Base-by-base conservation (phyloP, 441 rosid genomes). In the Metrosideros polymorpha region DNA sequence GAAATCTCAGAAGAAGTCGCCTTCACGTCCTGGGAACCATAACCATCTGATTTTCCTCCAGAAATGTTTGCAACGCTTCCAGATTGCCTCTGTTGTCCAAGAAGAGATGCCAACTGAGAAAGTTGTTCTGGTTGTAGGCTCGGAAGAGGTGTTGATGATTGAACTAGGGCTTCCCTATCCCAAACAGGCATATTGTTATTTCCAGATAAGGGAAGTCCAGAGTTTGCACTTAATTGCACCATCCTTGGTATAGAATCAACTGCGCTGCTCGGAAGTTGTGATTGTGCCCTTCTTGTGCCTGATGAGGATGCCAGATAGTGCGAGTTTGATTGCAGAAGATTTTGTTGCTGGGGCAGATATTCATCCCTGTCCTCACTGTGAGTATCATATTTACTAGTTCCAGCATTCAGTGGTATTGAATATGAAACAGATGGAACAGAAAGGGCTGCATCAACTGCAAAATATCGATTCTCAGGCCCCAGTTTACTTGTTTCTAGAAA, bases 81-180 rank as follows among this genome's bases (percentile, higher is more conserved):
- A 12, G 89, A 84, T 75, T 91, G 96, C 86, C 92, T 85, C 88
- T 93, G 95, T 88, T 93, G 97, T 86, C 95, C 96, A 18, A 92
- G 91, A 86, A 94, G 92, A 86, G 96, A 92, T 49, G 95, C 94
- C 89, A 97, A 86, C 77, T 94, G 96, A 42, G 97, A 93, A 87
- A 97, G 92, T 84, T 91, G 98, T 86, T 94, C 95, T 24, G 97
- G 93, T 87, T 94, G 94, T 88, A 96, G 89, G 83, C 91, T 91
- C 54, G 92, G 75, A 84, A 89, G 53, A 63, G 94, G 89, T 87
- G 75, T 83, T 32, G 97, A 91, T 56, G 85, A 84, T 56, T 89
- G 82, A 71, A 56, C 83, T 17, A 91, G 55, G 49, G 90, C 83
- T 83, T 90, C 91, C 2, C 86, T 86, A 51, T 92, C 95, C 82